Conservation (phyloP, 2,329 filamentous ascomycete genomes). For the Scolecobasidium constrictum region DNA sequence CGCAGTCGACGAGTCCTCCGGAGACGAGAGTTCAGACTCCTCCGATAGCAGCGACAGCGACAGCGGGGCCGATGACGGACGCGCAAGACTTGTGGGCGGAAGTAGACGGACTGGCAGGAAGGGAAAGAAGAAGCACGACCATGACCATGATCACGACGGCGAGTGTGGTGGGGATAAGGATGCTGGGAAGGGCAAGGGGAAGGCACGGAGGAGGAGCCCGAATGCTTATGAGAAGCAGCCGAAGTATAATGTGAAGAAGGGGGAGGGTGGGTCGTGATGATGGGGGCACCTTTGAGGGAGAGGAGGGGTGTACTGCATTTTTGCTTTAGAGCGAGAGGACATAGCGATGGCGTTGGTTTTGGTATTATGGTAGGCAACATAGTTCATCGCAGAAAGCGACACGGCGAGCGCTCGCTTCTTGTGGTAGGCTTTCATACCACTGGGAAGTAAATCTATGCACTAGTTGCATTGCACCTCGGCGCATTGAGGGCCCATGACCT, state of each 20-base stretch:
- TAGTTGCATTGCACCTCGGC: too few relatives aligned
- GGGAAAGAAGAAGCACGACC: slow-evolving; percentile 12
- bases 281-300: too few relatives aligned
- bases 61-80: slow-evolving; percentile 42
- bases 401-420: too few relatives aligned
- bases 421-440: too few relatives aligned
- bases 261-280: too few relatives aligned
- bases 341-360: slow-evolving; percentile 9
- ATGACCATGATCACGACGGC: slow-evolving; percentile 30
- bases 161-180: slow-evolving; percentile 22
- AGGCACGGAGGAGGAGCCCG: slow-evolving; percentile 51
- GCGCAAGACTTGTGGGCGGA: slow-evolving; percentile 27
- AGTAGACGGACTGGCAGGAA: slow-evolving; percentile 14
- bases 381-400: too few relatives aligned
- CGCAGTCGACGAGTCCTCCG: slow-evolving; percentile 71
- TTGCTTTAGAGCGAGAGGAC: too few relatives aligned
- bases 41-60: slow-evolving; percentile 42
- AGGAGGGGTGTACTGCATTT: too few relatives aligned
- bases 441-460: too few relatives aligned
- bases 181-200: slow-evolving; percentile 26
- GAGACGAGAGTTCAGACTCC: slow-evolving; percentile 46
- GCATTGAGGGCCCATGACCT: too few relatives aligned
- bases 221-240: slow-evolving; percentile 76
- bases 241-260: slow-evolving; percentile 30
- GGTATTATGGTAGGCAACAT: too few relatives aligned